Base-by-base conservation (phyloP, 345 rosid genomes). In the Salix brachista region DNA sequence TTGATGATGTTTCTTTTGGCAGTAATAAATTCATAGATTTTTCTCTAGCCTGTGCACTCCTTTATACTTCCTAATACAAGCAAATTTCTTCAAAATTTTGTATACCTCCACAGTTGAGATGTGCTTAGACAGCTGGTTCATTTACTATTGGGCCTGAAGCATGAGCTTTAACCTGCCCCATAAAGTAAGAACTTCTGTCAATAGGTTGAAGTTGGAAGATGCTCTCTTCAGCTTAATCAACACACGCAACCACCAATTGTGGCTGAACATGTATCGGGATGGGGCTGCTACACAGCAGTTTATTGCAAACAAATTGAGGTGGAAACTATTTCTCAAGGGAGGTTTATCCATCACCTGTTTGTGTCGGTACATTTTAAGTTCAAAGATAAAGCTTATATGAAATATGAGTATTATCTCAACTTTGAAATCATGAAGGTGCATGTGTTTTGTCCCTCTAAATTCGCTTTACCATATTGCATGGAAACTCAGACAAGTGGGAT, bases 121-220 rank as follows among this genome's bases (percentile, higher is more conserved):
- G 78, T 74, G 78, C 75, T 83, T 84, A 91, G 75, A 75, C 93
- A 58, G 92, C 90, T 30, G 88, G 90, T 85, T 89, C 92, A 80
- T 88, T 86, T 85, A 80, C 87, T 85, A 82, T 86, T 74, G 86
- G 83, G 79, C 81, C 84, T 50, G 89, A 75, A 77, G 50, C 82
- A 69, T 81, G 86, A 66, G 78, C 85, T 41, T 80, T 69, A 71
- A 91, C 93, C 96, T 91, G 89, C 74, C 69, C 58, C 71, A 72
- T 48, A 74, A 54, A 36, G 58, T 65, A 71, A 84, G 50, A 71
- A 72, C 73, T 66, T 68, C 48, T 48, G 78, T 82, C 84, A 82
- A 79, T 41, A 74, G 76, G 79, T 78, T 78, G 73, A 78, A 65
- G 32, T 26, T 48, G 76, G 81, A 67, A 46, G 73, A n/a, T 48